phyloP scores from a whole-genome alignment of 2,329 filamentous ascomycete species.

The Alternaria gansuensis region DNA sequence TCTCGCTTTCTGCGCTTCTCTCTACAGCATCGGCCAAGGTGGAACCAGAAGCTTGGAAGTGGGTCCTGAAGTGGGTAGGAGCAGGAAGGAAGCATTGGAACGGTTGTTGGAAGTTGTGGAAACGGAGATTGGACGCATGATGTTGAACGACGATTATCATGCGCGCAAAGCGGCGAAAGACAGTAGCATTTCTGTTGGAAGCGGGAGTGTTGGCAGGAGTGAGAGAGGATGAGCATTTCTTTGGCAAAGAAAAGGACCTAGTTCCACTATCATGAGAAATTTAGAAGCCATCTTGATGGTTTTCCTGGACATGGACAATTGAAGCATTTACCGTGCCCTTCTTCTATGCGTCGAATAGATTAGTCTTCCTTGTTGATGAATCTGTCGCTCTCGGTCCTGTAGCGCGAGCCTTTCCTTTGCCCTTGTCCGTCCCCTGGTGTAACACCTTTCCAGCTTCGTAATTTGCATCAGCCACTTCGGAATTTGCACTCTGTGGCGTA shows the following conservation, averaged over 20 bases:
- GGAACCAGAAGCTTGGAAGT: constrained; percentile 25
- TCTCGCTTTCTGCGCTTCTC: constrained; percentile 23
- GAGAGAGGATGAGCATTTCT: not conserved
- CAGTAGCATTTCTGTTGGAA: not conserved
- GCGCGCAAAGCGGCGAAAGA: constrained; percentile 6
- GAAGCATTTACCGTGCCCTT: not conserved
- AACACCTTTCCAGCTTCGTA: not conserved
- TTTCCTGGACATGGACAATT: not conserved
- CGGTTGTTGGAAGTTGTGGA: constrained; percentile 27
- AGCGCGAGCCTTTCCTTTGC: not conserved
- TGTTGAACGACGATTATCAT: constrained; percentile 10
- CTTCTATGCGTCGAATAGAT: not conserved
- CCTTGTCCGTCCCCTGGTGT: not conserved
- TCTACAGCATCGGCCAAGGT: constrained; percentile 28
- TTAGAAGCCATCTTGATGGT: no score
- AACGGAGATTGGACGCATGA: constrained; percentile 21
- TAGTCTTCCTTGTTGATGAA: not conserved
- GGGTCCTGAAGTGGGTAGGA: constrained; percentile 27
- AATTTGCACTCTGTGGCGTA: no score
- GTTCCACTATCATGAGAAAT: no score
- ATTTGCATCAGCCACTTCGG: no score
- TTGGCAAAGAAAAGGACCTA: not conserved
- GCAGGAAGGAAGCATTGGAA: constrained; percentile 24
- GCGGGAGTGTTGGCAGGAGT: constrained; percentile 3
- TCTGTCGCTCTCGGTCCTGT: no score